Evolutionary conservation across 1,139 yeast species (phyloP).

Genomic region (Pichia norvegensis): DNA sequence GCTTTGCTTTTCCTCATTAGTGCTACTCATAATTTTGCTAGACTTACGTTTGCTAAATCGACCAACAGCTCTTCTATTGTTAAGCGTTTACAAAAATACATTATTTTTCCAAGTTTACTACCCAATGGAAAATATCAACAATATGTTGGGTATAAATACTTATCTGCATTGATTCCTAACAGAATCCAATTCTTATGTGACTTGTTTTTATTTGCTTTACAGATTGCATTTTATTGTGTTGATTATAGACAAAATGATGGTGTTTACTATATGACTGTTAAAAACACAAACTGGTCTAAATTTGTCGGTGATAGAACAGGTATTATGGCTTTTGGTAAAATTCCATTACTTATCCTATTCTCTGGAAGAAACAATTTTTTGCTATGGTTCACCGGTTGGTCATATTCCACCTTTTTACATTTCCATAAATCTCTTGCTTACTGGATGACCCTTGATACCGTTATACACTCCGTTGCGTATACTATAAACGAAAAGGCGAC

Average conservation of each 20-base stretch:
- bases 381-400: conserved; percentile 53
- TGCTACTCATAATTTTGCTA: conserved; percentile 24
- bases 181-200: conserved; percentile 39
- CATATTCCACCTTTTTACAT: conserved; percentile 47
- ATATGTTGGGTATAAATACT: conserved; percentile 11
- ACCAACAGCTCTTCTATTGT: conserved; percentile 11
- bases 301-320: conserved; percentile 44
- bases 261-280: conserved; percentile 31
- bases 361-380: conserved; percentile 61
- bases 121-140: conserved; percentile 20
- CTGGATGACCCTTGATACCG: conserved; percentile 31
- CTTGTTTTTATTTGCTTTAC: conserved; percentile 14
- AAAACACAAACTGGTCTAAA: conserved; percentile 36
- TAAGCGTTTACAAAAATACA: conserved; percentile 17
- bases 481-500: conserved; percentile 12
- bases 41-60: conserved; percentile 10
- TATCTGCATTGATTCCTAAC: conserved; percentile 37
- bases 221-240: conserved; percentile 29
- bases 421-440: conserved; percentile 57
- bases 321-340: conserved; percentile 37
- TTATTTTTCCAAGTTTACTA: conserved; percentile 19
- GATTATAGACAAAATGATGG: conserved; percentile 38
- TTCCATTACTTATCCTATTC: conserved; percentile 41
- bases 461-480: conserved; percentile 24
- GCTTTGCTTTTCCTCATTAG: conserved; percentile 23